Evolutionary conservation across 2,329 filamentous ascomycete species (phyloP).

Genomic region (Pyrenochaeta sp.): DNA sequence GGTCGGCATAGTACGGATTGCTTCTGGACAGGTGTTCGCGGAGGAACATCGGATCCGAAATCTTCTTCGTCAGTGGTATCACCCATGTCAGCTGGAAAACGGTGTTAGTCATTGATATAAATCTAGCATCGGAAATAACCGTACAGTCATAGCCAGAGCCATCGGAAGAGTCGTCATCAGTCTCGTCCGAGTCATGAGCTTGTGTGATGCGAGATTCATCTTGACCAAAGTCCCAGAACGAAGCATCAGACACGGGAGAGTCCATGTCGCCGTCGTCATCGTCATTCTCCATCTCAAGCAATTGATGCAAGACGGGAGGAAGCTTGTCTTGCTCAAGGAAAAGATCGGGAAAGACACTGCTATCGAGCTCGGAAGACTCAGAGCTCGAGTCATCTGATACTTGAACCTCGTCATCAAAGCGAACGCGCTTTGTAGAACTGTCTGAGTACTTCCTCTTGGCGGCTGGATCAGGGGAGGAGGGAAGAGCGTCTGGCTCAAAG

Average conservation of each 20-base stretch:
- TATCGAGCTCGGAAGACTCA: slow-evolving; percentile 62
- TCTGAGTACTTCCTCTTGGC: slow-evolving; percentile 48
- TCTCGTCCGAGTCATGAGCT: slow-evolving; percentile 37
- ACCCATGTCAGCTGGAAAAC: slow-evolving; percentile 61
- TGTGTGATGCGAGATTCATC: slow-evolving; percentile 52
- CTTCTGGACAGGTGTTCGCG: slow-evolving; percentile 52
- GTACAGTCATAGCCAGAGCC: slow-evolving; percentile 66
- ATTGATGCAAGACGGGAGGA: slow-evolving; percentile 74
- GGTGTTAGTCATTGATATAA: slow-evolving; percentile 54
- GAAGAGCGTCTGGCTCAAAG: slow-evolving; percentile 51
- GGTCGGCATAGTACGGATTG: slow-evolving; percentile 59
- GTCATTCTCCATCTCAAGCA: slow-evolving; percentile 67
- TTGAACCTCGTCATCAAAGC: slow-evolving; percentile 71
- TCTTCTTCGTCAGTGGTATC: slow-evolving; percentile 63
- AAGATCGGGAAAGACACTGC: slow-evolving; percentile 77
- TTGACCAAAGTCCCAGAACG: slow-evolving; percentile 70
- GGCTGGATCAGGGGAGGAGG: slow-evolving; percentile 48
- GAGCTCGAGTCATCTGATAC: slow-evolving; percentile 65
- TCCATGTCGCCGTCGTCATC: slow-evolving; percentile 56
- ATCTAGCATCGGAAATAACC: slow-evolving; percentile 38
- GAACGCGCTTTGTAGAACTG: slow-evolving; percentile 68
- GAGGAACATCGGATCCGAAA: slow-evolving; percentile 55
- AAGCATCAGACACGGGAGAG: slow-evolving; percentile 51
- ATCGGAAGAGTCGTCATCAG: slow-evolving; percentile 54
- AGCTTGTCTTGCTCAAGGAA: slow-evolving; percentile 78